Base-by-base conservation (phyloP, 768 basidiomycete species). In the Mycena alexandri region DNA sequence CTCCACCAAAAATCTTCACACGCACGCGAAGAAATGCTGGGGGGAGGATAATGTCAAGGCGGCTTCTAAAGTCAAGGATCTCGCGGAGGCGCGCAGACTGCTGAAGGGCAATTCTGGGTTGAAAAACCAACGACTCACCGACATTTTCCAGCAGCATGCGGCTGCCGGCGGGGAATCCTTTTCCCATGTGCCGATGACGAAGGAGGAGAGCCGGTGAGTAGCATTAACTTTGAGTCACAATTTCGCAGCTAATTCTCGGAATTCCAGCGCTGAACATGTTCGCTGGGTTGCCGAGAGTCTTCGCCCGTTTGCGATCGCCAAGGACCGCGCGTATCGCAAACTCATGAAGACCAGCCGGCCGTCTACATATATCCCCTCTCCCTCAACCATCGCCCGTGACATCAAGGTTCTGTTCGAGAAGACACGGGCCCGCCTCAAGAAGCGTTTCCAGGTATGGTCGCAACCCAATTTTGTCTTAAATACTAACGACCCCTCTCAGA, bases 271-370 rank as follows among this genome's bases (percentile, higher is more conserved):
- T 0, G 62, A 79, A 25, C 67, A 80, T 46, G 80, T 83, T 0
- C 69, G 71, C 0, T 85, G 83, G 83, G 69, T 83, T 0, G 51
- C 79, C 0, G 75, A 81, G 46, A 77, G 72, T 42, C 53, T 73
- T 11, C 73, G 75, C 0, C 82, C 81, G 0, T 80, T 82, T 61
- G 63, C 67, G 0, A 81, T 82, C 21, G 75, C 82, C 7, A 69
- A 78, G 13, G 80, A 85, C 58, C 59, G 68, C 0, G 79, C 74
- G 0, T 83, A 79, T 56, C 41, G 64, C 16, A 70, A 24, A 16
- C 62, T 80, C 21, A 81, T 80, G 74, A 79, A 73, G 53, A 76
- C 69, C 19, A 81, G 75, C 1, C 57, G 74, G 19, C 82, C 74
- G 9, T 71, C 71, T 25, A 65, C 72, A 24, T 79, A 76, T 63